phyloP scores from a whole-genome alignment of 441 rosid species.

The Jatropha podagrica region DNA sequence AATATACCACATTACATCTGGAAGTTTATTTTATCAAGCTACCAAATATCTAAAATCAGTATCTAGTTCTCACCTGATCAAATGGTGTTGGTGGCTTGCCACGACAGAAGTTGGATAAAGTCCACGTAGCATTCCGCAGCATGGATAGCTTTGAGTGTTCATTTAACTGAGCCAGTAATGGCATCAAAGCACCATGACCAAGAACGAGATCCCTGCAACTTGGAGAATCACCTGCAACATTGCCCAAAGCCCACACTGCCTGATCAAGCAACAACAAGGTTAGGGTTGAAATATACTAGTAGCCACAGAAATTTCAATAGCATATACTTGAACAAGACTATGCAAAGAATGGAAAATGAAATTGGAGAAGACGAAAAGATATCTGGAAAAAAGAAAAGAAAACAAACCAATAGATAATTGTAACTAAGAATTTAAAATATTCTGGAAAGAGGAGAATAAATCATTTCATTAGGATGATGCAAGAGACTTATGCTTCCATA shows the following conservation, averaged over 20 bases:
- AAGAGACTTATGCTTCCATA: neutral
- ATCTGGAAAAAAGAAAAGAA: neutral
- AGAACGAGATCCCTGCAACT: slow-evolving; percentile 77
- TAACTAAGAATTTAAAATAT: neutral
- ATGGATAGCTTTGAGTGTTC: slow-evolving; percentile 68
- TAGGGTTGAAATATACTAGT: neutral
- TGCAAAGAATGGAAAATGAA: neutral
- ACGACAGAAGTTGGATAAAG: slow-evolving; percentile 70
- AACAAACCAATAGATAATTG: neutral
- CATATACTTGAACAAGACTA: neutral
- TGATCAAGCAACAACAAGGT: slow-evolving; percentile 9
- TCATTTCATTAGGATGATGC: too few species aligned
- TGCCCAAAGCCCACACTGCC: slow-evolving; percentile 84
- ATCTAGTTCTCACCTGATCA: slow-evolving; percentile 45
- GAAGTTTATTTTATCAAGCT: neutral
- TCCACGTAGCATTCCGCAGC: slow-evolving; percentile 84
- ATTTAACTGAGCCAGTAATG: slow-evolving; percentile 53
- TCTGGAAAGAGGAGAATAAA: neutral
- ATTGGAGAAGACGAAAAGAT: neutral
- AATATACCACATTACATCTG: neutral
- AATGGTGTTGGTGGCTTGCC: slow-evolving; percentile 73
- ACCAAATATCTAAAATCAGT: neutral
- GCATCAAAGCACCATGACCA: slow-evolving; percentile 49
- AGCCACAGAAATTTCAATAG: neutral
- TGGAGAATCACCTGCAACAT: slow-evolving; percentile 78